A percentile compares a stretch with the other conserved stretches of the same genome.
Conservation (phyloP, 2,329 filamentous ascomycete species). For the Epicoccum nigrum region DNA sequence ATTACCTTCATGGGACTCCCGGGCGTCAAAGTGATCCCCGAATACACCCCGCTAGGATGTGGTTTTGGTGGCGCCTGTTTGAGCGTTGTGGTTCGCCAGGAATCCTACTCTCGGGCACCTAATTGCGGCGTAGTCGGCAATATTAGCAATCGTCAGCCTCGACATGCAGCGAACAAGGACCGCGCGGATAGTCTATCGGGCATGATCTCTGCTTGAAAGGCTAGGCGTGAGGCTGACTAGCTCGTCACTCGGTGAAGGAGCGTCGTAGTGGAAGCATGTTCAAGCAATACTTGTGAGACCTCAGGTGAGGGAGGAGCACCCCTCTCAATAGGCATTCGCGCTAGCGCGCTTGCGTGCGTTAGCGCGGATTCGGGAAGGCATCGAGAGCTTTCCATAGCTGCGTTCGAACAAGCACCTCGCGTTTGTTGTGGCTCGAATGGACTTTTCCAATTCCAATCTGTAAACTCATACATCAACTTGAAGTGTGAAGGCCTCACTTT, state of each 20-base stretch:
- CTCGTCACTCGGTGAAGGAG: not conserved
- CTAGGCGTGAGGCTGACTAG: not conserved
- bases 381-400: slow-evolving; percentile 17
- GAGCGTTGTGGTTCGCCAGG: slow-evolving; percentile 11
- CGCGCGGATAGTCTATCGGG: not conserved
- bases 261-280: too few species aligned
- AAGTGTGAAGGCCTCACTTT: too few species aligned
- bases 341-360: too few species aligned
- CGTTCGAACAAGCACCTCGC: too few species aligned
- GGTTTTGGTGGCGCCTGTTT: slow-evolving; percentile 13
- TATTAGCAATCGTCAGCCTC: slow-evolving; percentile 3
- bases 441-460: too few species aligned
- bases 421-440: too few species aligned
- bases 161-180: not conserved
- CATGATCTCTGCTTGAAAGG: not conserved
- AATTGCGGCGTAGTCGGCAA: slow-evolving; percentile 12
- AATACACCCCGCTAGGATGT: slow-evolving; percentile 1
- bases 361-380: too few species aligned
- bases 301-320: too few species aligned
- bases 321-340: not conserved
- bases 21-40: slow-evolving; percentile 17
- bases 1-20: slow-evolving; percentile 1
- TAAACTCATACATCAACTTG: too few species aligned
- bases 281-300: too few species aligned
- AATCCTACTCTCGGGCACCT: slow-evolving; percentile 6